Conservation (phyloP, 768 basidiomycete genomes). For the Hydnomerulius pinastri region DNA sequence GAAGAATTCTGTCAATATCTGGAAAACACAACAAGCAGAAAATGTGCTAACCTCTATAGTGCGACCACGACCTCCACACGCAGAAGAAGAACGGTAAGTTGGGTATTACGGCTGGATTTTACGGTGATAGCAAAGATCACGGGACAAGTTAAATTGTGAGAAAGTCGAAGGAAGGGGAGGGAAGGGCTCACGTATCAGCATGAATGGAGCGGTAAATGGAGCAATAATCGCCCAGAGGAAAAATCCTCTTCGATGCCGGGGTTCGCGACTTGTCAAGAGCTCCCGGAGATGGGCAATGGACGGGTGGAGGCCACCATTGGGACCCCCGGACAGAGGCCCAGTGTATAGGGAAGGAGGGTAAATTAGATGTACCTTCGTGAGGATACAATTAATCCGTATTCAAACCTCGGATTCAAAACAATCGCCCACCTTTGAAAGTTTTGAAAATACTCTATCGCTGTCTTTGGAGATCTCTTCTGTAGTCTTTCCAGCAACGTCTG, state of each 20-base stretch:
- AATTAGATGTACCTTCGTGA: slow-evolving; percentile 51
- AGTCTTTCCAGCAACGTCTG: slow-evolving; percentile 17
- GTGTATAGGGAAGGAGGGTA: slow-evolving; percentile 56
- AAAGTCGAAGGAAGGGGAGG: background rate
- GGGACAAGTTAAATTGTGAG: background rate
- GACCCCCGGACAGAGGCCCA: slow-evolving; percentile 34
- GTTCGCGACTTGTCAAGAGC: slow-evolving; percentile 55
- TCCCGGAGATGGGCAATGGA: slow-evolving; percentile 48
- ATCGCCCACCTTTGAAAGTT: slow-evolving; percentile 16
- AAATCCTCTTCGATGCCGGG: slow-evolving; percentile 67
- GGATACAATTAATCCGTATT: background rate
- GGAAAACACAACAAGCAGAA: background rate
- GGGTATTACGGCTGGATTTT: slow-evolving; percentile 65
- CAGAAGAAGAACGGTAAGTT: slow-evolving; percentile 88
- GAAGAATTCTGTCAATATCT: background rate
- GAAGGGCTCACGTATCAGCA: slow-evolving; percentile 65
- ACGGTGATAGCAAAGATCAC: background rate
- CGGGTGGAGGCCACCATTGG: slow-evolving; percentile 28
- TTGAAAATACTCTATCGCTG: slow-evolving; percentile 2
- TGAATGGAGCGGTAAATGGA: slow-evolving; percentile 76
- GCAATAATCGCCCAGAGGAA: slow-evolving; percentile 64
- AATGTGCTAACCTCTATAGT: slow-evolving; percentile 63
- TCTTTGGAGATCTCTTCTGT: slow-evolving; percentile 16
- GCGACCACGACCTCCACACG: slow-evolving; percentile 82
- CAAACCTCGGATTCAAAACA: background rate